Base-by-base conservation (phyloP, 169 alveolate species). In the Blepharisma undulans region DNA sequence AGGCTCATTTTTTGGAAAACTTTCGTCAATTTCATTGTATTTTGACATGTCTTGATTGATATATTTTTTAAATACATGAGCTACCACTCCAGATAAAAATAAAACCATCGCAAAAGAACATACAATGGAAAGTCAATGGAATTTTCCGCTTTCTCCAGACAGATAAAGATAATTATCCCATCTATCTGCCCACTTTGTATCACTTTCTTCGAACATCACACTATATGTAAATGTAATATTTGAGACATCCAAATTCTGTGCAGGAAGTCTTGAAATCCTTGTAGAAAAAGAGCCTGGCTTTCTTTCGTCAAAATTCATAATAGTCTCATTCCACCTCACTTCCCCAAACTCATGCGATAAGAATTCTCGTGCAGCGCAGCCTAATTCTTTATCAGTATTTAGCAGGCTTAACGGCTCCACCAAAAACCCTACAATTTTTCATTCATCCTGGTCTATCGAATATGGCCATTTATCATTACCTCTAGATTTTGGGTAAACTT, bases 81-180 rank as follows among this genome's bases (percentile, higher is more conserved):
- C 97, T 60, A 95, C 97, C 89, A 98, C 93, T 18, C 93, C 95
- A 1, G 98, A 92, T 71, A 97, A 93, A 27, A 95, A 76, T n/a
- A 97, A 87, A 76, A 94, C 95, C 84, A 98, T 93, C 79, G 96
- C 94, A 78, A 97, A 82, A 16, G 98, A 95, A 91, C 96, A 95
- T 80, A 97, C 87, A 74, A 98, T 96, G 4, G 98, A 95, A 76
- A 97, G 96, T 99, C 99, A 97, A 88, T 97, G 98, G 88, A 97
- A 95, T 93, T 90, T 93, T 27, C 72, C 90, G 14, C 92, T 91
- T 72, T 95, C 98, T 32, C 95, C 93, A 1, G 94, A 90, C 82
- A 85, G 89, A 86, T 96, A 92, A 82, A 96, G 93, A 90, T 97
- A 97, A 93, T 92, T 92, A 80, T 98, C 98, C 97, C 98, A 98